Evolutionary conservation across 345 rosid genomes (phyloP), one percentile per base, ranked within the genome.

Genomic region (Noccaea caerulescens): DNA sequence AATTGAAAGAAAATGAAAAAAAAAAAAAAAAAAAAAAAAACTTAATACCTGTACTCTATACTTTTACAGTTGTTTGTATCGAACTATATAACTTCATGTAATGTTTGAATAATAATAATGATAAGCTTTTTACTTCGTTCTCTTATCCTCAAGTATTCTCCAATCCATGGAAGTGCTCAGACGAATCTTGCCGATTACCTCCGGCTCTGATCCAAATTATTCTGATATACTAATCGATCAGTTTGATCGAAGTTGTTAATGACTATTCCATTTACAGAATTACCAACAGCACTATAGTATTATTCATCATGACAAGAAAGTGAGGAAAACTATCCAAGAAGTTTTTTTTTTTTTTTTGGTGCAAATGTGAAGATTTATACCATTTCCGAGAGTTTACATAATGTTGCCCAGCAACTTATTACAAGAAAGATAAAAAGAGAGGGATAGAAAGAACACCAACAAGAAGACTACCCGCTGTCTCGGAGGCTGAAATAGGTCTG

Each of bases 1-100:
- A 72, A 72, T 9, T 73, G 66, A 73, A 42, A 7, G 27, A 25
- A 25, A 25, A 25, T 25, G 27, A 25, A 3, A 13, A 9, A 53
- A 16, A 16, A 43, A 16, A 16, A 16, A 4, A 3, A 14, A 37
- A 16, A 47, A 61, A 43, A 14, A 37, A 16, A 47, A 61, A 43
- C 8, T 52, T 36, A 61, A 23, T 27, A 52, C 32, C 51, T 61
- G 18, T 16, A 33, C 20, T 70, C 33, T 61, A 41, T 55, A 12
- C 38, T 53, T 51, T 8, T 45, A 45, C 27, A 25, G 27, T 25
- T 58, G 9, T 42, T 25, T 10, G 10, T 10, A 38, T 39, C 10
- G 25, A 23, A 41, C 12, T 42, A 12, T 39, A 20, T 58, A 11
- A 59, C 11, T 23, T 9, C 39, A 58, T 18, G 64, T 41, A 59